Evolutionary conservation across 495 filamentous ascomycete species (phyloP), one percentile per base, ranked within the genome.

Genomic region (Penicillium crystallinum): DNA sequence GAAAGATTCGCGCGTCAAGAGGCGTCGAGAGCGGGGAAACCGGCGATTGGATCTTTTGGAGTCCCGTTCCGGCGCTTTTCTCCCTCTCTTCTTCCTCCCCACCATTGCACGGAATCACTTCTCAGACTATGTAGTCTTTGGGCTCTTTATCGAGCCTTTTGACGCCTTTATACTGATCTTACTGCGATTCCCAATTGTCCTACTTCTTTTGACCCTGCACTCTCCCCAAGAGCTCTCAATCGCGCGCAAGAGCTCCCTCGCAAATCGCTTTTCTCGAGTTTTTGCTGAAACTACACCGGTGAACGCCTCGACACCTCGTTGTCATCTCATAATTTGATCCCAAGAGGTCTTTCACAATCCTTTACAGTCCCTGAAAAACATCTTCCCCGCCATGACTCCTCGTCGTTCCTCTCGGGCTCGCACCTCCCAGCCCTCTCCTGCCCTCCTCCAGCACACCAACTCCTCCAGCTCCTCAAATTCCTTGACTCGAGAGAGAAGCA

Each of bases 351-450:
- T 56, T 55, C 51, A 18, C 42, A 31, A 45, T 39, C 14, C 40
- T 36, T 18, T 54, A 42, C 14, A 21, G 21, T 46, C 37, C 49
- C 50, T 42, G 19, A 29, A 43, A 38, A n/a, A 27, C 23, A 3
- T 51, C 27, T 10, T 21, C 46, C 46, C 57, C 55, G 60, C 61
- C 60, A 81, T 81, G 73, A 86, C 88, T 61, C 87, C 90, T 61
- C 86, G 93, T 68, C 90, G 93, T 67, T 96, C 91, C 44, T 93
- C 92, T 61, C 84, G 93, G 72, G 89, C 90, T 73, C 90, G 90
- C 68, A 82, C 81, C 55, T 82, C 86, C 54, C 88, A 93, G 71
- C 83, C 88, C 52, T 79, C 83, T 58, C 74, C 79, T 58, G 77
- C 77, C 52, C 69, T 77, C 49, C 82, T 85, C 37, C 84, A 90